A percentile compares a stretch with the other conserved stretches of the same genome.
Evolutionary conservation across 768 basidiomycete genomes (phyloP).

Genomic region (Mrakia blollopis): DNA sequence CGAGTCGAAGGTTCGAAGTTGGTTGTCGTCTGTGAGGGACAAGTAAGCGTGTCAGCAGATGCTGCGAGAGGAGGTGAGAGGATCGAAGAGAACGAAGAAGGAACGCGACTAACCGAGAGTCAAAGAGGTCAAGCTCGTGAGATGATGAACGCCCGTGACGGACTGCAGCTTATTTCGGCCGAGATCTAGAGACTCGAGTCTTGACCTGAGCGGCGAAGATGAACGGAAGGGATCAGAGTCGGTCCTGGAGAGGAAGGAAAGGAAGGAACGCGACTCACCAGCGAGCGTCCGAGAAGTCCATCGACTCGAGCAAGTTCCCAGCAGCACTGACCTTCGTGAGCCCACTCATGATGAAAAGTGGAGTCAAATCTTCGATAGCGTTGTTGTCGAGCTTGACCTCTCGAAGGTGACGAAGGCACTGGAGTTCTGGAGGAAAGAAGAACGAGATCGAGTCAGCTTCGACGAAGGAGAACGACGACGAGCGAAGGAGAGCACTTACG

Average conservation of each 20-base stretch:
- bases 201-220: slow-evolving; percentile 41
- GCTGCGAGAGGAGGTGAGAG: neutral
- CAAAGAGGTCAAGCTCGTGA: slow-evolving; percentile 56
- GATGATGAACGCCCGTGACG: slow-evolving; percentile 55
- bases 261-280: slow-evolving; percentile 56
- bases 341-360: slow-evolving; percentile 70
- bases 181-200: slow-evolving; percentile 75
- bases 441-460: neutral
- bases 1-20: slow-evolving; percentile 52
- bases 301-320: slow-evolving; percentile 60
- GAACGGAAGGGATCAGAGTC: neutral
- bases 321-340: slow-evolving; percentile 78
- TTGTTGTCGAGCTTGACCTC: slow-evolving; percentile 90
- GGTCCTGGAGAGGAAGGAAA: slow-evolving; percentile 30
- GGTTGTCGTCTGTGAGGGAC: slow-evolving; percentile 61
- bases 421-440: slow-evolving; percentile 59
- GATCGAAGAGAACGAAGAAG: neutral
- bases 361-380: slow-evolving; percentile 64
- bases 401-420: slow-evolving; percentile 74
- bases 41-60: neutral
- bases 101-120: slow-evolving; percentile 67
- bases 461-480: slow-evolving; percentile 13
- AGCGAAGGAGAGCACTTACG: slow-evolving; percentile 55
- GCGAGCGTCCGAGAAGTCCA: slow-evolving; percentile 59
- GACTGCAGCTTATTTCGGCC: slow-evolving; percentile 65